These are phyloP conservation scores for Pistacia integerrima DNA, from an alignment of 345 rosid genomes.

Conservation along the genomic window DNA sequence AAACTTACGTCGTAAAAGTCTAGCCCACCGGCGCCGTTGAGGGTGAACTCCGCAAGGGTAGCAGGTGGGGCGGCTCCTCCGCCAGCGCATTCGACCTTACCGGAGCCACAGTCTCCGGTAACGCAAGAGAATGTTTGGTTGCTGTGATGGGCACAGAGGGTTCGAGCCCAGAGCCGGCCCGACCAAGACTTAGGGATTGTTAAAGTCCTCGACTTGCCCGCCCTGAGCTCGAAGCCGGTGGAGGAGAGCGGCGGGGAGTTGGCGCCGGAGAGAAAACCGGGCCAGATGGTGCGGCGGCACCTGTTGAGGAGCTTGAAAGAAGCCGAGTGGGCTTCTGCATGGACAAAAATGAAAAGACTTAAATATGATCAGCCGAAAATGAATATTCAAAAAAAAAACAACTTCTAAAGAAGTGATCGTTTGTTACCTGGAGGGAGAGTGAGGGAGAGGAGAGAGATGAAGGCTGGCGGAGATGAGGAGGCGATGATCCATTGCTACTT, in stretches of 20 bases:
- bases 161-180: slow-evolving; percentile 88
- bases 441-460: slow-evolving; percentile 25
- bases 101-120: slow-evolving; percentile 88
- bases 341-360: neutral
- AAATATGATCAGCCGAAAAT: neutral
- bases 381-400: neutral
- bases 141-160: slow-evolving; percentile 49
- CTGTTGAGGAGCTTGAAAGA: slow-evolving; percentile 72
- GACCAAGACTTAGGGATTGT: slow-evolving; percentile 69
- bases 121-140: slow-evolving; percentile 55
- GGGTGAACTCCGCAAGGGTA: slow-evolving; percentile 87
- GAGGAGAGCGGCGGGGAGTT: slow-evolving; percentile 62
- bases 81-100: slow-evolving; percentile 62
- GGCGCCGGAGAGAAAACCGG: slow-evolving; percentile 86
- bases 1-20: slow-evolving; percentile 87
- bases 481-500: slow-evolving; percentile 41
- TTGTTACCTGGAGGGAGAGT: slow-evolving; percentile 43
- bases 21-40: slow-evolving; percentile 70
- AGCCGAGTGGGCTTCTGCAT: slow-evolving; percentile 43
- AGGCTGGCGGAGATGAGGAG: slow-evolving; percentile 18
- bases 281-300: slow-evolving; percentile 83
- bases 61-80: slow-evolving; percentile 81
- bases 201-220: slow-evolving; percentile 63
- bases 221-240: slow-evolving; percentile 67
- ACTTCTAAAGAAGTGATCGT: neutral